A percentile compares a stretch with the other conserved stretches of the same genome.
Evolutionary conservation across 352 stramenopile genomes (phyloP).

Genomic region (Aphanomyces astaci): DNA sequence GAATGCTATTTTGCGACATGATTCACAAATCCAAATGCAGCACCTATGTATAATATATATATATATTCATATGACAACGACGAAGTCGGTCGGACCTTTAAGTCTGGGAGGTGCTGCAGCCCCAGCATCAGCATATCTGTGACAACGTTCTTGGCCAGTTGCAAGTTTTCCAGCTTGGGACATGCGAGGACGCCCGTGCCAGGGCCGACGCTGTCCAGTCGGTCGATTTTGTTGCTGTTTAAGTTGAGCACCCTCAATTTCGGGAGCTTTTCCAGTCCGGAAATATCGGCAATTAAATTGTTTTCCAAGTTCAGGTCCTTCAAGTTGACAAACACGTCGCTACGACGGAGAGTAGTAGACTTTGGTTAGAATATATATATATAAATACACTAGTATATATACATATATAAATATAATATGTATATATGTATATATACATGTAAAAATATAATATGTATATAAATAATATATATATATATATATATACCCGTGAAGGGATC

Average conservation of each 20-base stretch:
- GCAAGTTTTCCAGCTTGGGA: conserved; percentile 54
- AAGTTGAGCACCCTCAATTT: conserved; percentile 62
- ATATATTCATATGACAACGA: neutral
- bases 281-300: conserved; percentile 76
- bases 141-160: conserved; percentile 74
- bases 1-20: too few species aligned
- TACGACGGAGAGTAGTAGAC: too few species aligned
- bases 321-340: conserved; percentile 54
- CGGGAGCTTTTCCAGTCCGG: conserved; percentile 46
- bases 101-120: conserved; percentile 48
- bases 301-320: conserved; percentile 74
- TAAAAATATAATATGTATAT: conserved; percentile 6
- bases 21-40: too few species aligned
- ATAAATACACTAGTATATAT: too few species aligned
- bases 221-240: conserved; percentile 69
- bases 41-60: too few species aligned
- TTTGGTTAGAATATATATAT: too few species aligned
- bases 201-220: conserved; percentile 29
- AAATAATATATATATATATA: too few species aligned
- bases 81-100: conserved; percentile 39
- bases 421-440: neutral
- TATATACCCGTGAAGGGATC: conserved; percentile 29
- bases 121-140: conserved; percentile 61
- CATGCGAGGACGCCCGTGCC: conserved; percentile 54
- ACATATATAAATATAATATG: too few species aligned